Evolutionary conservation across 371 early-diverging fungal genomes (phyloP).

Genomic region (Fennellomyces sp.): DNA sequence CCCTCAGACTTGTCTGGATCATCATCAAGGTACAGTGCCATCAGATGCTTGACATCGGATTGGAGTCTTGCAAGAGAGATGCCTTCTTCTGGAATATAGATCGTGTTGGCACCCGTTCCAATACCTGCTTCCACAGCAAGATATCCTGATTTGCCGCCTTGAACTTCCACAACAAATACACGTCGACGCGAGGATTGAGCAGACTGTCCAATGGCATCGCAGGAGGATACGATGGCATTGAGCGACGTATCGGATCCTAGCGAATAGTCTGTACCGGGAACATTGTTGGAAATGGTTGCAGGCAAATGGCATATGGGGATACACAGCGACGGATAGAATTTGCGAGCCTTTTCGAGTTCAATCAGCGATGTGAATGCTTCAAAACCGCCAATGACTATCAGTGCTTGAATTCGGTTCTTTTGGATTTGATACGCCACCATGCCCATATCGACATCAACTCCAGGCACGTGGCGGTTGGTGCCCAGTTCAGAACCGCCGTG

Average conservation of each 20-base stretch:
- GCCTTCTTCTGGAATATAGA: slow-evolving; percentile 97
- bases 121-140: slow-evolving; percentile 93
- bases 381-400: slow-evolving; percentile 96
- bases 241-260: slow-evolving; percentile 97
- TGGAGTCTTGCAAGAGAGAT: slow-evolving; percentile 80
- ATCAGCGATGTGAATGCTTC: slow-evolving; percentile 85
- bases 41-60: slow-evolving; percentile 82
- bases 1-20: slow-evolving; percentile 55
- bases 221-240: slow-evolving; percentile 93
- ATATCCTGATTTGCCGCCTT: slow-evolving; percentile 97
- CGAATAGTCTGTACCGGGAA: slow-evolving; percentile 97
- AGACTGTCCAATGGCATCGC: slow-evolving; percentile 93
- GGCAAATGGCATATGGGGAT: slow-evolving; percentile 96
- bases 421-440: slow-evolving; percentile 89
- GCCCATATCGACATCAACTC: slow-evolving; percentile 73
- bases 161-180: slow-evolving; percentile 99
- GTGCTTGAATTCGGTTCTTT: slow-evolving; percentile 83
- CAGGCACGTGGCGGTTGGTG: slow-evolving; percentile 90
- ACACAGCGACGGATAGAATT: slow-evolving; percentile 83
- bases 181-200: slow-evolving; percentile 89
- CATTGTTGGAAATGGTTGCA: slow-evolving; percentile 98
- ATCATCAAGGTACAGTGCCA: slow-evolving; percentile 76
- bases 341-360: slow-evolving; percentile 71
- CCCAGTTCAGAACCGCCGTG: slow-evolving; percentile 96
- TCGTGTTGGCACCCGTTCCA: slow-evolving; percentile 90